A percentile compares a stretch with the other conserved stretches of the same genome.
These are phyloP conservation scores for Sporisorium iseilematis-ciliati DNA, from an alignment of 1,284 basidiomycete genomes.

Conservation along the genomic window DNA sequence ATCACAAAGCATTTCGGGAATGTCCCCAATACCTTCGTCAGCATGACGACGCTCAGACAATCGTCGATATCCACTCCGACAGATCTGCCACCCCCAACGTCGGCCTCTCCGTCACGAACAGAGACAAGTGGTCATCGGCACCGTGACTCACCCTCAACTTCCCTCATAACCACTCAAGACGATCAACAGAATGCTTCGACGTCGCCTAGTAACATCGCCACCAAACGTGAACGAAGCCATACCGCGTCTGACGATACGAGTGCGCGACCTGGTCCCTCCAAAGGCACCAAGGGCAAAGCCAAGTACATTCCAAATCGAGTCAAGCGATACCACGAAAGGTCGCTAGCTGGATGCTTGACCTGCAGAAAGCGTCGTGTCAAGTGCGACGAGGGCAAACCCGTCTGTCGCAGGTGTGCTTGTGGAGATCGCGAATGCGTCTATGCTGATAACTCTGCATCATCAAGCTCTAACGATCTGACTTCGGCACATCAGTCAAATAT, in stretches of 20 bases:
- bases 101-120: not conserved
- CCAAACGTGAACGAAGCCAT: constrained; percentile 14
- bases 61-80: constrained; percentile 9
- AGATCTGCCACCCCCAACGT: not conserved
- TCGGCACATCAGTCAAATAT: not conserved
- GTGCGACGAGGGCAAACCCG: constrained; percentile 41
- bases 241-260: not conserved
- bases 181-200: not conserved
- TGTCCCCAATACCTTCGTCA: not conserved
- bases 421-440: constrained; percentile 47
- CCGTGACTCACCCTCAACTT: not conserved
- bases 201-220: not conserved
- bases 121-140: too few relatives aligned
- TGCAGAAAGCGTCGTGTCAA: constrained; percentile 49
- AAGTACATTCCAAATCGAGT: constrained; percentile 46
- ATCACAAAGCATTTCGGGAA: constrained; percentile 5
- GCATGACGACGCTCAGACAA: constrained; percentile 18
- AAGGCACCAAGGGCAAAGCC: constrained; percentile 46
- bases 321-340: constrained; percentile 49
- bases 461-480: not conserved
- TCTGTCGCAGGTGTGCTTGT: constrained; percentile 38
- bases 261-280: constrained; percentile 19
- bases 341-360: constrained; percentile 41
- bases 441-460: constrained; percentile 11
- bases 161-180: not conserved